phyloP scores from a whole-genome alignment of 108 stramenopile species.

The Fragilaria radians region DNA sequence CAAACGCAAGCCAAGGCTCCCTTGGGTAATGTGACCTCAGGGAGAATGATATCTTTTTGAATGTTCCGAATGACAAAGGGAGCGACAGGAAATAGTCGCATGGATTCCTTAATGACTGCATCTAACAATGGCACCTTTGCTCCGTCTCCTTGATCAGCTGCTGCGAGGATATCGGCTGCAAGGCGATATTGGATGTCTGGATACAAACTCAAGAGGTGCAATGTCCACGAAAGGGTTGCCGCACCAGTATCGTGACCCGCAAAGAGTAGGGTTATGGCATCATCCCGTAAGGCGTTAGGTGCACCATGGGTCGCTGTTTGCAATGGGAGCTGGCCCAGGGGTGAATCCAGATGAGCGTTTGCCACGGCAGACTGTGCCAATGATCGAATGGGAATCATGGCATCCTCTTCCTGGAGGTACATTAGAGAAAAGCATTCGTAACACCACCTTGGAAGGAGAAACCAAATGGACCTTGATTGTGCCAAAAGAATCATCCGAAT shows the following conservation, averaged over 20 bases:
- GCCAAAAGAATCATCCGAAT: constrained; percentile 91
- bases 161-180: constrained; percentile 42
- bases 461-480: constrained; percentile 87
- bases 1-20: constrained; percentile 82
- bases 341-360: constrained; percentile 53
- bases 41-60: constrained; percentile 36
- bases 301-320: constrained; percentile 18
- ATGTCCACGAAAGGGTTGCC: constrained; percentile 88
- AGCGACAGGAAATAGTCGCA: constrained; percentile 91
- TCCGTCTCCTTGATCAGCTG: constrained; percentile 13
- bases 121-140: constrained; percentile 67
- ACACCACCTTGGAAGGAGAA: constrained; percentile 77
- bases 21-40: constrained; percentile 41
- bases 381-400: constrained; percentile 69
- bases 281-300: constrained; percentile 59
- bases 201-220: constrained; percentile 83
- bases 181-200: constrained; percentile 53
- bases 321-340: constrained; percentile 35
- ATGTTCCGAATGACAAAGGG: constrained; percentile 85
- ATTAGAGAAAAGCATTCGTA: constrained; percentile 75
- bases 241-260: constrained; percentile 94
- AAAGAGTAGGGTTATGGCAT: constrained; percentile 90
- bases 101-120: constrained; percentile 85
- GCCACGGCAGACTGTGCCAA: constrained; percentile 65
- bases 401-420: constrained; percentile 69